A percentile compares a stretch with the other conserved stretches of the same genome.
These are phyloP conservation scores for Boletellus emodensis DNA, from an alignment of 768 basidiomycete genomes.

Conservation along the genomic window DNA sequence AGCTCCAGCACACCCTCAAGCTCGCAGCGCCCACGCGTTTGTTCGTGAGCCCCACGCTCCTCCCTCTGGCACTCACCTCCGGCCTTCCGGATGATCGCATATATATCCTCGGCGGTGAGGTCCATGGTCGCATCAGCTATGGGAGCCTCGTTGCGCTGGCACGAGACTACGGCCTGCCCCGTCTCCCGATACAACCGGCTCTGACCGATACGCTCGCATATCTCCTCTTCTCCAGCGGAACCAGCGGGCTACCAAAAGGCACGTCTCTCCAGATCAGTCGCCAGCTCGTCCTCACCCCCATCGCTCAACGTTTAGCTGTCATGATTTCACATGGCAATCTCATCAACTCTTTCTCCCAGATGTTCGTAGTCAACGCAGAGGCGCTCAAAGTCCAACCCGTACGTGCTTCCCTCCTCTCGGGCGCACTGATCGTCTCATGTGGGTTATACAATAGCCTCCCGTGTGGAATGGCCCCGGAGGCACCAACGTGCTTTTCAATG, in stretches of 20 bases:
- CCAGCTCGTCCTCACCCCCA: not conserved
- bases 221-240: slow-evolving; percentile 74
- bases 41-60: slow-evolving; percentile 48
- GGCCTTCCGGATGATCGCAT: slow-evolving; percentile 41
- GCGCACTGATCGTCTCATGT: not conserved
- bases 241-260: slow-evolving; percentile 76
- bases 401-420: slow-evolving; percentile 10
- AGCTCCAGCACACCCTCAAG: slow-evolving; percentile 48
- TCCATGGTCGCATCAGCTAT: slow-evolving; percentile 41
- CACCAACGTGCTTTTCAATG: slow-evolving; percentile 48
- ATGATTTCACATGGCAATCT: slow-evolving; percentile 72
- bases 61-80: slow-evolving; percentile 39
- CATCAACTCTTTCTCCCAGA: slow-evolving; percentile 41
- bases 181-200: slow-evolving; percentile 43
- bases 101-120: slow-evolving; percentile 44
- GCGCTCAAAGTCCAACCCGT: slow-evolving; percentile 38
- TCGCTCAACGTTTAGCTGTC: slow-evolving; percentile 42
- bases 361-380: slow-evolving; percentile 28
- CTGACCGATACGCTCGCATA: slow-evolving; percentile 58
- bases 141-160: slow-evolving; percentile 41
- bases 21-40: slow-evolving; percentile 47
- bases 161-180: slow-evolving; percentile 35
- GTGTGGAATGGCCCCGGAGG: slow-evolving; percentile 40
- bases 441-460: slow-evolving; percentile 31
- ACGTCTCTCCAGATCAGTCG: not conserved